A percentile compares a stretch with the other conserved stretches of the same genome.
phyloP scores from a whole-genome alignment of 2,329 filamentous ascomycete species.

The Gliomastix tumulicola region DNA sequence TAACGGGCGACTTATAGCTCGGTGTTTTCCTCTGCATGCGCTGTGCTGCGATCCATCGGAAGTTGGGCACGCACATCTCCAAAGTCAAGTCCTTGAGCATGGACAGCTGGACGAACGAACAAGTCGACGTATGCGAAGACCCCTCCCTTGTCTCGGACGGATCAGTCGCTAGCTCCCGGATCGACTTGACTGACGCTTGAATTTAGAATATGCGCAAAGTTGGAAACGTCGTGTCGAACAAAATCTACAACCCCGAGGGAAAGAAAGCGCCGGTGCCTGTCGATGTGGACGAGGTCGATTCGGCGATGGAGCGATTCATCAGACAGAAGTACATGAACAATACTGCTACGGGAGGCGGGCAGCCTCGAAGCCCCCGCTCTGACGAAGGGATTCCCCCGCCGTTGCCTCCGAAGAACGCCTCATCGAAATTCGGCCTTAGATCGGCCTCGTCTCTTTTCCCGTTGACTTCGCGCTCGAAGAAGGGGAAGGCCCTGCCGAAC shows the following conservation, averaged over 20 bases:
- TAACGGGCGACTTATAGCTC: too few relatives aligned
- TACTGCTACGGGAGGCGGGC: conserved; percentile 19
- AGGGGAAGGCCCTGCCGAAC: conserved; percentile 30
- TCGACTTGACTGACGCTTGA: neutral
- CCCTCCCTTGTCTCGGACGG: neutral
- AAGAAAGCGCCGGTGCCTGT: conserved; percentile 77
- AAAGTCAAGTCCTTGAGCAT: conserved; percentile 99
- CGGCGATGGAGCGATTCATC: conserved; percentile 92
- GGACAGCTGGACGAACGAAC: conserved; percentile 94
- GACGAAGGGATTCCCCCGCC: conserved; percentile 54
- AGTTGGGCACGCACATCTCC: conserved; percentile 93
- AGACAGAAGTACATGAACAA: conserved; percentile 82
- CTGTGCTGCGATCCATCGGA: conserved; percentile 90
- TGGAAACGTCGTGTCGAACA: conserved; percentile 82
- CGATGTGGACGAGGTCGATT: conserved; percentile 87
- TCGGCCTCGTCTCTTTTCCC: conserved; percentile 63
- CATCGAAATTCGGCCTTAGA: conserved; percentile 54
- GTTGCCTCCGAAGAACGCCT: conserved; percentile 55
- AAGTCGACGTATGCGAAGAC: conserved; percentile 69
- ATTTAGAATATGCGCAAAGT: conserved; percentile 90
- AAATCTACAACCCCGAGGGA: conserved; percentile 80
- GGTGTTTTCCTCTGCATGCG: conserved; percentile 97
- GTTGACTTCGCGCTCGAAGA: conserved; percentile 53
- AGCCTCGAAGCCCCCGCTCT: conserved; percentile 39
- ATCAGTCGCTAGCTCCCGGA: too few relatives aligned